These are phyloP conservation scores for Microdochium paspali DNA, from an alignment of 2,329 filamentous ascomycete genomes.

Conservation along the genomic window DNA sequence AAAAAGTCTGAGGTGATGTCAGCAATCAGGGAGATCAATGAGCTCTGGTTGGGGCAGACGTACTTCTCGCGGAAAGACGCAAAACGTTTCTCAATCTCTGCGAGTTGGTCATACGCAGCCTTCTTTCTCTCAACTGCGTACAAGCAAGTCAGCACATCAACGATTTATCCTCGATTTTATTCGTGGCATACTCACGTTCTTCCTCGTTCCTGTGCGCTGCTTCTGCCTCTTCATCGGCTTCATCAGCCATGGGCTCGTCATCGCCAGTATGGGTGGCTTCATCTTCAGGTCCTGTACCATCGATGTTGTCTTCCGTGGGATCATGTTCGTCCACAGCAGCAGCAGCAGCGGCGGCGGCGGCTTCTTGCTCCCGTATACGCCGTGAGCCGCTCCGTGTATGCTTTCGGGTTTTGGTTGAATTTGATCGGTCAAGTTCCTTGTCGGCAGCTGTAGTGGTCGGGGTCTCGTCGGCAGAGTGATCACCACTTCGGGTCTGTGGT, in stretches of 20 bases:
- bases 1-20: constrained; percentile 54
- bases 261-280: constrained; percentile 39
- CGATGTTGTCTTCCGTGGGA: constrained; percentile 19
- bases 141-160: constrained; percentile 11
- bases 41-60: constrained; percentile 13
- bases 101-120: constrained; percentile 69
- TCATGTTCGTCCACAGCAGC: constrained; percentile 6
- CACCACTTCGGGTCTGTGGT: constrained; percentile 18
- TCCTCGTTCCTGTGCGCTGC: constrained; percentile 52
- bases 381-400: constrained; percentile 23
- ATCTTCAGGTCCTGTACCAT: constrained; percentile 23
- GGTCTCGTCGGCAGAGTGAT: constrained; percentile 20
- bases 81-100: constrained; percentile 81
- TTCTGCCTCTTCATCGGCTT: constrained; percentile 51
- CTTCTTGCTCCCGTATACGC: constrained; percentile 14
- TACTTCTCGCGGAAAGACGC: constrained; percentile 73
- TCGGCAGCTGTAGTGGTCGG: constrained; percentile 10
- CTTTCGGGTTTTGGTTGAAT: constrained; percentile 10
- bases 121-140: constrained; percentile 64
- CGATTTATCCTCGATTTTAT: too few relatives aligned
- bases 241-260: constrained; percentile 43
- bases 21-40: constrained; percentile 5
- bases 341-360: constrained; percentile 10
- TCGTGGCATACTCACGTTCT: constrained; percentile 48
- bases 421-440: constrained; percentile 11